Conservation (phyloP, 495 filamentous ascomycete genomes). For the Neurospora sp. region DNA sequence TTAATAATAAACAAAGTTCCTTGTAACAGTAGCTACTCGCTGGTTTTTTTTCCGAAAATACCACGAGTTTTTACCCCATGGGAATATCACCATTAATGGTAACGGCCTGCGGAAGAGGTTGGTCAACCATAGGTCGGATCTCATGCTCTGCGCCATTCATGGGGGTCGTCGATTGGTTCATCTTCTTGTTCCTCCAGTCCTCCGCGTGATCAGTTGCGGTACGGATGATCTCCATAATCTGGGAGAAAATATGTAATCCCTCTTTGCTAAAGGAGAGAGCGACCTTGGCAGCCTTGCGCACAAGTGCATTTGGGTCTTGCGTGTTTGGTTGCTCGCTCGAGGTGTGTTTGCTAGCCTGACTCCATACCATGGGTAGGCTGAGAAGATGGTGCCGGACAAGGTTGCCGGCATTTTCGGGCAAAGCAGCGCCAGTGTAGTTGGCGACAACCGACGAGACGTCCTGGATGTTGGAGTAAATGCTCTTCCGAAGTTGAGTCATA, state of each 20-base stretch:
- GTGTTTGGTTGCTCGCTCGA: slow-evolving; percentile 32
- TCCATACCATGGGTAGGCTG: slow-evolving; percentile 65
- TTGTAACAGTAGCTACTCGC: background rate
- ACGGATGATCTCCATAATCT: slow-evolving; percentile 71
- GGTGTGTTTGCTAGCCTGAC: slow-evolving; percentile 37
- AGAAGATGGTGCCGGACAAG: slow-evolving; percentile 72
- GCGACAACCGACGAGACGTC: slow-evolving; percentile 69
- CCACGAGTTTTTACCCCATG: background rate
- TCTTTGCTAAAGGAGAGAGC: slow-evolving; percentile 78
- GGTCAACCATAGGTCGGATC: background rate
- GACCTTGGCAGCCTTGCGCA: slow-evolving; percentile 47
- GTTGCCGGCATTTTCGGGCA: slow-evolving; percentile 72
- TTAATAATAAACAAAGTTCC: background rate
- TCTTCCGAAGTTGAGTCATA: slow-evolving; percentile 59
- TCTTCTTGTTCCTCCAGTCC: slow-evolving; percentile 67
- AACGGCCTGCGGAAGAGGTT: background rate
- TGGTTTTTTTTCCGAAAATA: background rate
- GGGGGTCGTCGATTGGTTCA: slow-evolving; percentile 3
- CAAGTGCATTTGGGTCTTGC: slow-evolving; percentile 24
- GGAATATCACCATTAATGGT: slow-evolving; percentile 3
- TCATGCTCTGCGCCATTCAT: background rate
- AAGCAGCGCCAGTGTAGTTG: slow-evolving; percentile 69
- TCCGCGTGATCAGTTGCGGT: slow-evolving; percentile 80
- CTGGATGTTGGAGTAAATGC: slow-evolving; percentile 66
- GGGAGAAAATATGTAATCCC: slow-evolving; percentile 78